phyloP scores from a whole-genome alignment of 306 rosid genomes.

The Ochetophila trinervis region DNA sequence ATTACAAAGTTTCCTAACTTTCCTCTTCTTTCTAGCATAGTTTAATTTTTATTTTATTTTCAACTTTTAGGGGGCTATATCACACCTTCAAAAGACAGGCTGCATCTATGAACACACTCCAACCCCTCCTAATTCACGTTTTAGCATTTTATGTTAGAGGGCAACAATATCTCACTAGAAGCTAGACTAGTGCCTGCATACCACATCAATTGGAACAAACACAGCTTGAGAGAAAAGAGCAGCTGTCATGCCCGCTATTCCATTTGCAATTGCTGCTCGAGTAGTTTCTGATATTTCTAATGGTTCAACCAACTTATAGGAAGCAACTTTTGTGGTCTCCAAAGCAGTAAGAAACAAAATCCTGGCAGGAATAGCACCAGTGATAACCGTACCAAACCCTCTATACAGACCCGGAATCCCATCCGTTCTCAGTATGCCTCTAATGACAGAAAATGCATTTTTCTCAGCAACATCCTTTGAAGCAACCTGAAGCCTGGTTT shows the following conservation, averaged over 20 bases:
- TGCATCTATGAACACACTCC: neutral
- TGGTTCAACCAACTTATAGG: conserved; percentile 71
- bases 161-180: neutral
- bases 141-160: neutral
- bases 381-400: conserved; percentile 81
- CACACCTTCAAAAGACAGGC: no score
- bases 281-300: conserved; percentile 62
- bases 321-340: conserved; percentile 74
- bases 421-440: conserved; percentile 68
- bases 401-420: conserved; percentile 85
- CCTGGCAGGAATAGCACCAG: conserved; percentile 86
- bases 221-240: conserved; percentile 74
- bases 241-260: conserved; percentile 79
- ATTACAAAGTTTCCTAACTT: no score
- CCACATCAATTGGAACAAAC: conserved; percentile 93
- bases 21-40: no score
- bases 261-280: conserved; percentile 85
- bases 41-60: no score
- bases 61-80: no score
- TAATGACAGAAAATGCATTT: conserved; percentile 63
- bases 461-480: conserved; percentile 65
- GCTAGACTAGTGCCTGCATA: conserved; percentile 27
- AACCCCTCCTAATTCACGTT: neutral
- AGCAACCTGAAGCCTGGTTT: conserved; percentile 89
- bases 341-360: conserved; percentile 73